Percentiles rank a stretch among this genome's conserved stretches.
These are phyloP conservation scores for Pseudogymnoascus verrucosus DNA, from an alignment of 2,329 filamentous ascomycete genomes.

Conservation along the genomic window DNA sequence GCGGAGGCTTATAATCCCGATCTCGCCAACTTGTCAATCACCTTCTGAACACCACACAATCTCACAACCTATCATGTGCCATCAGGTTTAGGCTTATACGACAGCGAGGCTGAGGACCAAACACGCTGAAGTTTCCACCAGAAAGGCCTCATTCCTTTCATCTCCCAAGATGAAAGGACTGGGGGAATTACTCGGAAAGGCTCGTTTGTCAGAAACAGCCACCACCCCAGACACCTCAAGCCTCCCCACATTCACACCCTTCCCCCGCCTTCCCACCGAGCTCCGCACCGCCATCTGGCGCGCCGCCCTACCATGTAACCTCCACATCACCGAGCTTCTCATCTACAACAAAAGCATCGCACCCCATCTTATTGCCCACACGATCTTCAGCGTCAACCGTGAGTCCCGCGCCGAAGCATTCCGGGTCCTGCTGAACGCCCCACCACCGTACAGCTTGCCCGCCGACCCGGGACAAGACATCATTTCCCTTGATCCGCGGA, in stretches of 20 bases:
- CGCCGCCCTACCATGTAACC: conserved; percentile 14
- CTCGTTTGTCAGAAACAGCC: neutral
- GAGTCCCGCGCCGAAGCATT: conserved; percentile 1
- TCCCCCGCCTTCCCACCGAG: conserved; percentile 18
- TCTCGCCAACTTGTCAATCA: neutral
- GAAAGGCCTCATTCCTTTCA: neutral
- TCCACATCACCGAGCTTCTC: neutral
- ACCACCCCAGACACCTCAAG: neutral
- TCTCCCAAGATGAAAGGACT: neutral
- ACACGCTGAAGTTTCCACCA: neutral
- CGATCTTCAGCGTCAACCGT: neutral
- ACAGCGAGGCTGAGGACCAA: neutral
- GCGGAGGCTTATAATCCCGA: neutral
- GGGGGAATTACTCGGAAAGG: too few species aligned
- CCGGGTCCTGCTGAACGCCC: neutral
- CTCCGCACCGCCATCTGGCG: conserved; percentile 19
- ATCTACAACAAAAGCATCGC: neutral
- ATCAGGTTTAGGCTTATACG: neutral
- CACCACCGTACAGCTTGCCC: neutral
- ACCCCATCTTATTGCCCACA: neutral
- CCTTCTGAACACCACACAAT: neutral
- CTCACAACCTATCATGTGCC: neutral
- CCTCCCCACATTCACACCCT: conserved; percentile 12
- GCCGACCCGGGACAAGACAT: neutral
- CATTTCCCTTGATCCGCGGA: neutral